Percentiles rank a stretch among this genome's conserved stretches.
Evolutionary conservation across 148 eudicot species (phyloP).

Genomic region (Rhododendron vialii): DNA sequence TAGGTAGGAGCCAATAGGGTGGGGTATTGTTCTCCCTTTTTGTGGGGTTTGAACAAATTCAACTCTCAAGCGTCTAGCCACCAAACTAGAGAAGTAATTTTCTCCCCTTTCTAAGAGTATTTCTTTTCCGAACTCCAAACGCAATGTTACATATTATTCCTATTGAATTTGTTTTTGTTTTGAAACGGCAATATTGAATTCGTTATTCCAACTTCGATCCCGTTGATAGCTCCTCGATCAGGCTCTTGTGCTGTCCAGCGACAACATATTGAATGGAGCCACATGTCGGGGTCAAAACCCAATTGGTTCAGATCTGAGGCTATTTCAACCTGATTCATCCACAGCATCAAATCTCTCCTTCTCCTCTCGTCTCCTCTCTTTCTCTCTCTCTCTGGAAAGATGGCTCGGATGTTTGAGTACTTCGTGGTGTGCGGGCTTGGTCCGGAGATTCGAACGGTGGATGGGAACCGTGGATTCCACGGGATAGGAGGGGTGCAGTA

Average conservation of each 20-base stretch:
- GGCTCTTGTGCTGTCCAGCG: background rate
- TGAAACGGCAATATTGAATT: no score
- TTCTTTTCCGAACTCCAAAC: no score
- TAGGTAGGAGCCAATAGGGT: no score
- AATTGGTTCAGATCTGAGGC: background rate
- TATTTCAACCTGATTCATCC: background rate
- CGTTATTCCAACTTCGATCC: background rate
- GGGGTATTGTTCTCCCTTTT: no score
- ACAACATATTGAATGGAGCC: background rate
- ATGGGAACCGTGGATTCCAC: slow-evolving; percentile 61
- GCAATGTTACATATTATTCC: no score
- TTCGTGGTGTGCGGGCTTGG: slow-evolving; percentile 92
- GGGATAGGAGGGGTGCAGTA: slow-evolving; percentile 46
- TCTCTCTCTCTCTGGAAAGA: slow-evolving; percentile 12
- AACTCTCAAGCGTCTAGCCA: no score
- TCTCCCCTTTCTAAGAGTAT: no score
- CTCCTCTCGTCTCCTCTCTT: background rate
- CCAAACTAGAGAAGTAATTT: no score
- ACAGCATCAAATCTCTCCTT: background rate
- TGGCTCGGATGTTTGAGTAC: slow-evolving; percentile 76
- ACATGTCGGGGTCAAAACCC: background rate
- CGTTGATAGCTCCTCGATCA: background rate
- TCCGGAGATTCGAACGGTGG: slow-evolving; percentile 75
- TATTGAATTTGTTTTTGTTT: no score
- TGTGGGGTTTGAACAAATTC: no score